Evolutionary conservation across 108 stramenopile species (phyloP).

Genomic region (Parmales sp.): DNA sequence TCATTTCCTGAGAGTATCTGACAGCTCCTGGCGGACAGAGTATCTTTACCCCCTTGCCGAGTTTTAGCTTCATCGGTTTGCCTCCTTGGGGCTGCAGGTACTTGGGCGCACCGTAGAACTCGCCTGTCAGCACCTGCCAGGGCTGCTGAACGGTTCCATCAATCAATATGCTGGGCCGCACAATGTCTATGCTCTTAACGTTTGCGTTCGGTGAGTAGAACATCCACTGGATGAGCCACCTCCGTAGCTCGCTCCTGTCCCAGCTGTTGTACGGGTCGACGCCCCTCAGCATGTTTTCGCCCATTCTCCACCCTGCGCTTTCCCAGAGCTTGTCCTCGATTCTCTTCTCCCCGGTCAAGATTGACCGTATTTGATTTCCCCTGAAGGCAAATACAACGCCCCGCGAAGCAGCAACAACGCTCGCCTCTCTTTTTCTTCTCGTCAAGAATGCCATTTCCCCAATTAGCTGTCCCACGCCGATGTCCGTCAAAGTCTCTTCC

Average conservation of each 20-base stretch:
- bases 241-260: not conserved
- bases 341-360: constrained; percentile 7
- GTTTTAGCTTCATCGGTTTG: not conserved
- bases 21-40: constrained; percentile 1
- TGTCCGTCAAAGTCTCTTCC: not conserved
- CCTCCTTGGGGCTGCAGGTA: not conserved
- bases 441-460: not conserved
- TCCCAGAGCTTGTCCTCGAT: not conserved
- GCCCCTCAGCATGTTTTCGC: not conserved
- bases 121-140: not conserved
- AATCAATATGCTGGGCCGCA: not conserved
- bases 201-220: not conserved
- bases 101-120: not conserved
- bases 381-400: not conserved
- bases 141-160: not conserved
- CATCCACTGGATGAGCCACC: constrained; percentile 7
- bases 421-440: not conserved
- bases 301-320: not conserved
- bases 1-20: not conserved
- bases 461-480: constrained; percentile 3
- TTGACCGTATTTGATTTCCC: not conserved
- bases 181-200: not conserved
- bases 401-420: not conserved
- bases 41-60: not conserved
- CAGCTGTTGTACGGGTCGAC: not conserved